phyloP scores from a whole-genome alignment of 306 rosid genomes.

The Rosa multiflora region DNA sequence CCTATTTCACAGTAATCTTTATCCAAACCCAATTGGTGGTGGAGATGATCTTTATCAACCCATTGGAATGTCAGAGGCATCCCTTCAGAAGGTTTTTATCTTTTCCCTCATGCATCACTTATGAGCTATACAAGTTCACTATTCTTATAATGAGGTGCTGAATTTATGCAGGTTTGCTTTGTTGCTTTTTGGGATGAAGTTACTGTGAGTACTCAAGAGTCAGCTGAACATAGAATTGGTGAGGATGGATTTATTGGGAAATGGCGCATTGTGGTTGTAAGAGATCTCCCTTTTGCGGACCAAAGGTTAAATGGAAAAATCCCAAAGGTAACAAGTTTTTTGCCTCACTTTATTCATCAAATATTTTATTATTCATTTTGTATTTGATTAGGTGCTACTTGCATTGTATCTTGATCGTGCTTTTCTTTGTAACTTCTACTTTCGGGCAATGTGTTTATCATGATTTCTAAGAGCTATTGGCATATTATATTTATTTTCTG shows the following conservation, averaged over 20 bases:
- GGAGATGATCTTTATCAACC: slow-evolving; percentile 99
- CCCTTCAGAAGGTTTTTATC: slow-evolving; percentile 63
- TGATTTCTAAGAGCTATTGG: too few relatives aligned
- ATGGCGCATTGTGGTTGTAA: slow-evolving; percentile 81
- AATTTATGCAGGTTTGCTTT: slow-evolving; percentile 78
- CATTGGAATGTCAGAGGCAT: slow-evolving; percentile 78
- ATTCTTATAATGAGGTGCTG: slow-evolving; percentile 38
- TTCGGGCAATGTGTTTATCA: background rate
- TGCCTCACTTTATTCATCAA: background rate
- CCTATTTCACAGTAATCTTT: too few relatives aligned
- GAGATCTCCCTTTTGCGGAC: slow-evolving; percentile 84
- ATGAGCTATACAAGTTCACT: slow-evolving; percentile 19
- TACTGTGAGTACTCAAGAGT: slow-evolving; percentile 64
- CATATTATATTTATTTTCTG: too few relatives aligned
- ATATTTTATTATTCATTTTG: slow-evolving; percentile 1
- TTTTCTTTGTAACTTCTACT: background rate
- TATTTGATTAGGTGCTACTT: background rate
- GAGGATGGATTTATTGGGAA: slow-evolving; percentile 71
- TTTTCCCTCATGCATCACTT: slow-evolving; percentile 21
- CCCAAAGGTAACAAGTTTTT: slow-evolving; percentile 64
- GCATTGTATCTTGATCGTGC: background rate
- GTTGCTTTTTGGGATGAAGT: slow-evolving; percentile 97
- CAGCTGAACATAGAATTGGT: slow-evolving; percentile 51
- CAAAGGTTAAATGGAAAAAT: slow-evolving; percentile 97
- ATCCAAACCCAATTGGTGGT: slow-evolving; percentile 53